Evolutionary conservation across 495 filamentous ascomycete genomes (phyloP), one percentile per base, ranked within the genome.

Genomic region (Friedmanniomyces endolithicus): DNA sequence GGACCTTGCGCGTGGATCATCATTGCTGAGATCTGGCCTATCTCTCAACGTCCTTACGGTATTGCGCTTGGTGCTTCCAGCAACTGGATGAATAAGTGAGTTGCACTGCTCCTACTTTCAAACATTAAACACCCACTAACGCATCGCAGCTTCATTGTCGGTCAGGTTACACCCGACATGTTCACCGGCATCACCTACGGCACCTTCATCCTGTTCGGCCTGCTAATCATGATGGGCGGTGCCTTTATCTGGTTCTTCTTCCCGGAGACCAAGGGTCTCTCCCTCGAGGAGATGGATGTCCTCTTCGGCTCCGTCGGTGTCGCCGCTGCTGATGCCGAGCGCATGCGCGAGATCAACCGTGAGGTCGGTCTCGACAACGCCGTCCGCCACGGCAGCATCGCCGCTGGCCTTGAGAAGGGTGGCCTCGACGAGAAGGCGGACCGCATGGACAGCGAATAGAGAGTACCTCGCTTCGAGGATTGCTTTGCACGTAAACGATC

Each of bases 151-250:
- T 78, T 80, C 59, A 80, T 82, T 60, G 82, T 88, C 53, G 84
- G 83, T 20, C 76, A 86, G 67, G 83, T 87, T 19, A 89, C 85
- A 0, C 85, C 85, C 0, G 78, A 84, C 60, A 85, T 90, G 84
- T 75, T 92, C 12, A 70, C 73, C 19, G 64, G 71, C 35, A 83
- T 88, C 58, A 75, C 77, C 2, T 90, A 83, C 69, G 86, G 86
- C 54, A 88, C 86, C 9, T 90, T 86, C 60, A 80, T 89, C 55
- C 77, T 90, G 62, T 90, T 90, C 61, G 86, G 84, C 0, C 59
- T 82, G 7, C 71, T 89, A 51, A 86, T 81, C 55, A 80, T 81
- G 52, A 58, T 83, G 7, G 85, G 83, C 64, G 77, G 67, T 48
- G 75, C 43, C 61, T 82, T 80, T 57, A 75, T 75, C 17, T 71